A percentile compares a stretch with the other conserved stretches of the same genome.
These are phyloP conservation scores for Aspergillus bridgeri DNA, from an alignment of 495 filamentous ascomycete species.

Conservation along the genomic window DNA sequence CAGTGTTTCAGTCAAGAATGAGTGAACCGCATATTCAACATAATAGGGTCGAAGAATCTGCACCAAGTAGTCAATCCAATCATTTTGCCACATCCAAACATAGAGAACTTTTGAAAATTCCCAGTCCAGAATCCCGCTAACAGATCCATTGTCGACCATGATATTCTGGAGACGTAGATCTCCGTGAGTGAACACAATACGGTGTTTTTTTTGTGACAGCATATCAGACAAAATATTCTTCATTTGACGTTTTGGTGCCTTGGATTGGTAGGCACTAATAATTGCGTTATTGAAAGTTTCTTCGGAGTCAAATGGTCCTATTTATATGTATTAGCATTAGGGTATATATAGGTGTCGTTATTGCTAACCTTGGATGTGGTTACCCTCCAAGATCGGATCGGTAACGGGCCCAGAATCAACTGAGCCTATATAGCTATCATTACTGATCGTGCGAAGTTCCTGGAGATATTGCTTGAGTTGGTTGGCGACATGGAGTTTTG, in stretches of 20 bases:
- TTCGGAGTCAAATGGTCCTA: constrained; percentile 22
- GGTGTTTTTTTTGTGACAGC: constrained; percentile 17
- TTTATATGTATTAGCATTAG: constrained; percentile 4
- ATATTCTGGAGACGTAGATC: constrained; percentile 46
- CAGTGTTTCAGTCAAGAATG: constrained; percentile 15
- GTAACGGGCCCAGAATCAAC: constrained; percentile 20
- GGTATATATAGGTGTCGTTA: not conserved
- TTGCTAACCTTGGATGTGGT: constrained; percentile 9
- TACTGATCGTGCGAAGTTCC: constrained; percentile 18
- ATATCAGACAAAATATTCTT: constrained; percentile 14
- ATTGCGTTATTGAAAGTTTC: constrained; percentile 15
- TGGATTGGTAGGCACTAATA: constrained; percentile 13
- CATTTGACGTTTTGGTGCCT: constrained; percentile 11
- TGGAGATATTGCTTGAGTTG: constrained; percentile 19
- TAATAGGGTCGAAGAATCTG: constrained; percentile 21
- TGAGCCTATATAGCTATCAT: constrained; percentile 20
- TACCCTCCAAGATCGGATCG: constrained; percentile 14
- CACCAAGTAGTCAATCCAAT: constrained; percentile 20
- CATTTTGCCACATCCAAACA: constrained; percentile 23
- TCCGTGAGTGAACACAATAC: constrained; percentile 40
- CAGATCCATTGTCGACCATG: constrained; percentile 34
- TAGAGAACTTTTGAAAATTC: constrained; percentile 29
- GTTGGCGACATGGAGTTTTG: constrained; percentile 14
- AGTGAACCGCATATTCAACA: constrained; percentile 17
- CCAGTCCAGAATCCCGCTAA: constrained; percentile 49